Base-by-base conservation (phyloP, 2,329 filamentous ascomycete genomes). In the Neonectria punicea region DNA sequence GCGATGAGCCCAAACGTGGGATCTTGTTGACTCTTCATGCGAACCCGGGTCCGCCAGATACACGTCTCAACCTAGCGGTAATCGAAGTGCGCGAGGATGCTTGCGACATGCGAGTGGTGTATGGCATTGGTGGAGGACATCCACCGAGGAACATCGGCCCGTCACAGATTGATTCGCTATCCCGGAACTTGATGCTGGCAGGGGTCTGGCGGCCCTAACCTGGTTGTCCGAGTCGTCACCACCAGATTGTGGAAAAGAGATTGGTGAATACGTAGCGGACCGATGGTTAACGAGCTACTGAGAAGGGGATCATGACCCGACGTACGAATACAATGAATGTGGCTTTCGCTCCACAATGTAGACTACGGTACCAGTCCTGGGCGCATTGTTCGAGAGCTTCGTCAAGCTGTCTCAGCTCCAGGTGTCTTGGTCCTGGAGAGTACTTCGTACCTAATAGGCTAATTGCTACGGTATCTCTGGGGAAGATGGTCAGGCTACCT, bases 81-180 rank as follows among this genome's bases (percentile, higher is more conserved):
- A 58, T 51, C 49, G 53, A 44, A 18, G 39, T 53, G 54, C 54
- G 32, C 53, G 49, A 16, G 39, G n/a, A 51, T 49, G 44, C 44
- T 18, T 32, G 55, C 32, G 34, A 58, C 41, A 51, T 41, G 54
- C 47, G 54, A 28, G 51, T 55, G 51, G 47, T 55, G 53, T 50
- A 50, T 53, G 58, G 59, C 59, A 53, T 61, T 62, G 50, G 58
- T 41, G 61, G 59, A 65, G 28, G 56, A 55, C 57, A 32, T 43
- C 65, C 36, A 60, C 53, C 44, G 36, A 64, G 65, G 70, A 68
- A 68, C 32, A 68, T 66, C 66, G 70, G 69, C 18, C 67, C 68
- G 72, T 72, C 59, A 69, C 64, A 69, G 68, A 66, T 69, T 70
- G 47, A 70, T 61, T 67, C 49, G 36, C 20, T 20, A 44, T 43